A percentile compares a stretch with the other conserved stretches of the same genome.
Conservation (phyloP, 2,329 filamentous ascomycete genomes). For the Aureobasidium sp. region DNA sequence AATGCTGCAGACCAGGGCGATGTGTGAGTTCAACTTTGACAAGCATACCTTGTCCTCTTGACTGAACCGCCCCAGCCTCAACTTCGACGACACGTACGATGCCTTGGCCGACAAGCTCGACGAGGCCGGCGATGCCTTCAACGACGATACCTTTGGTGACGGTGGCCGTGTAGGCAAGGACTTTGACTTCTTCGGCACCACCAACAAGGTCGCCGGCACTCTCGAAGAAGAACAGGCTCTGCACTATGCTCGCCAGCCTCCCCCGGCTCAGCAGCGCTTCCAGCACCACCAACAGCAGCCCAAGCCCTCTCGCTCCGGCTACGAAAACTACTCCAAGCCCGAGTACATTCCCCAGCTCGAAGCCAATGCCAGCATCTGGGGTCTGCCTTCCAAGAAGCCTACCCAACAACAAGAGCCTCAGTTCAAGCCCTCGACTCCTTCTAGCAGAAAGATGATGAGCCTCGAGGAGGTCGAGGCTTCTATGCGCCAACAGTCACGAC, state of each 20-base stretch:
- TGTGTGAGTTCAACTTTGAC: constrained; percentile 39
- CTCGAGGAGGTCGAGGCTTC: constrained; percentile 94
- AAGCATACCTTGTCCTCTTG: constrained; percentile 5
- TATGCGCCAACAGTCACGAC: constrained; percentile 65
- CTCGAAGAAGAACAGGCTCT: constrained; percentile 88
- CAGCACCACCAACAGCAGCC: constrained; percentile 32
- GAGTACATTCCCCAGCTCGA: constrained; percentile 84
- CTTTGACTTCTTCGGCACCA: constrained; percentile 94
- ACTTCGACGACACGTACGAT: constrained; percentile 98
- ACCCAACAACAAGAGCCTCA: constrained; percentile 26
- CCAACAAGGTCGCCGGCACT: constrained; percentile 75
- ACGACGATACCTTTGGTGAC: constrained; percentile 81
- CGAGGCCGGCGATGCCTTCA: constrained; percentile 88
- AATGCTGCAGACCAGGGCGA: constrained; percentile 53
- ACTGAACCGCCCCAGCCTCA: constrained; percentile 47
- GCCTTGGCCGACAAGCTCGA: constrained; percentile 85
- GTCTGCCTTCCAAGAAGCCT: constrained; percentile 54
- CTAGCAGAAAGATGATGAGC: constrained; percentile 77
- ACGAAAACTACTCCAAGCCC: constrained; percentile 82
- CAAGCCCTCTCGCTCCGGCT: constrained; percentile 69
- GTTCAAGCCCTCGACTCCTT: constrained; percentile 25
- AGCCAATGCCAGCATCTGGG: constrained; percentile 91
- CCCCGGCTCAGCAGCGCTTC: constrained; percentile 37
- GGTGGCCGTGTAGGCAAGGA: constrained; percentile 68
- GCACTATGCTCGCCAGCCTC: constrained; percentile 67